These are phyloP conservation scores for Aspergillus carbonarius DNA, from an alignment of 2,329 filamentous ascomycete genomes.

Conservation along the genomic window DNA sequence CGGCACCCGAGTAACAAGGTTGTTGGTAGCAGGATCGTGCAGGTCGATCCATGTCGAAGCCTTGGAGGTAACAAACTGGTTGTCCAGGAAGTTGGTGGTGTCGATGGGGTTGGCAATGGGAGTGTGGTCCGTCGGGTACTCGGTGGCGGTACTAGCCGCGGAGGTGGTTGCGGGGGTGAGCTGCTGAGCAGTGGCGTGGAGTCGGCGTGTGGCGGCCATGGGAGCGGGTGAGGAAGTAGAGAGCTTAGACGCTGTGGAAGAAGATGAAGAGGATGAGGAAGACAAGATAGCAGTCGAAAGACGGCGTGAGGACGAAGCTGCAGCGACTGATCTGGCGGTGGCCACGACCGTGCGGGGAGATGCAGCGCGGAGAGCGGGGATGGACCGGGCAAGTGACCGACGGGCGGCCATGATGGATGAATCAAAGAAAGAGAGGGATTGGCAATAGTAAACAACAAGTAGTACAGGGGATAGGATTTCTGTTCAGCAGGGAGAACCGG, in stretches of 20 bases:
- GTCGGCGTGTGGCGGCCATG: constrained; percentile 27
- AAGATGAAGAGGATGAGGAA: constrained; percentile 21
- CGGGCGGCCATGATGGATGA: constrained; percentile 37
- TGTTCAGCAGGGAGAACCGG: background rate
- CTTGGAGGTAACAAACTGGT: constrained; percentile 59
- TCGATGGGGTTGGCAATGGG: constrained; percentile 56
- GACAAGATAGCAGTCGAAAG: constrained; percentile 23
- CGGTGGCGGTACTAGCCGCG: constrained; percentile 49
- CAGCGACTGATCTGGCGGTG: constrained; percentile 18
- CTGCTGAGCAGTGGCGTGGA: constrained; percentile 58
- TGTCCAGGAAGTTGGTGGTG: constrained; percentile 65
- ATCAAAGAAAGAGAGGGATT: background rate
- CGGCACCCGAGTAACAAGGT: constrained; percentile 64
- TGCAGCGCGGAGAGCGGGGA: constrained; percentile 40
- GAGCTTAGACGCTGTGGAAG: constrained; percentile 5
- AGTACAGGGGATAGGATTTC: background rate
- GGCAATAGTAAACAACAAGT: background rate
- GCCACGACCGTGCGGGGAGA: constrained; percentile 37
- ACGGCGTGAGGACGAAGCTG: constrained; percentile 26
- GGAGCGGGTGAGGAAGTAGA: constrained; percentile 20
- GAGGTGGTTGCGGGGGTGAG: constrained; percentile 51
- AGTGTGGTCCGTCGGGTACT: constrained; percentile 58
- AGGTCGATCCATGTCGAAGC: constrained; percentile 64
- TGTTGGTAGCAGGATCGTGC: constrained; percentile 65
- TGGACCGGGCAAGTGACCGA: constrained; percentile 36